Base-by-base conservation (phyloP, 2,329 filamentous ascomycete genomes). In the Arthrobotrys megalospora region DNA sequence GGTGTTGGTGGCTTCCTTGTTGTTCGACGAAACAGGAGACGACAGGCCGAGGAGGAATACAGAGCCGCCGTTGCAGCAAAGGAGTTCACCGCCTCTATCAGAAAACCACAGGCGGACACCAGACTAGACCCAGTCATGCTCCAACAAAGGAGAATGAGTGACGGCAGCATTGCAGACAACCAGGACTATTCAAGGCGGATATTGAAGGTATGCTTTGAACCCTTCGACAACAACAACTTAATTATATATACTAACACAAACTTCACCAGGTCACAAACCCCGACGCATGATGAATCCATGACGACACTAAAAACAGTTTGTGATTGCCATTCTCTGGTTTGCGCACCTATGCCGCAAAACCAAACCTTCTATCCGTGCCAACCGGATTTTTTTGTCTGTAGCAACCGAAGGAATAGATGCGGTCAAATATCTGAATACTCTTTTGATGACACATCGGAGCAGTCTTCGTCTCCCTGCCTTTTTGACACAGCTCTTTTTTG, bases 121-220 rank as follows among this genome's bases (percentile, higher is more conserved):
- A 90, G 95, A 69, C 90, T 97, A 72, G 95, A 98, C 81, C 93
- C 94, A 6, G 91, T 88, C 71, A 89, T 94, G 80, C 91, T 96
- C 88, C 91, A 91, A 75, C 90, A 94, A 81, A 89, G 93, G 83
- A 90, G 94, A 85, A 89, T 95, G 86, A 97, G 95, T 85, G 93
- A 96, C 83, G 95, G 95, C 81, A 97, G 94, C 85, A 97, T 98
- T 84, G 95, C 94, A 65, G 95, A 98, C 84, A 96, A 97, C 85
- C 91, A 97, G 85, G 95, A 98, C 85, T 98, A 97, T 86, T 97
- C 95, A 80, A 90, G 95, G 86, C 92, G 93, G 86, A 97, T 98
- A 85, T 89, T 98, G 83, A 93, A 96, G 90, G 95, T 97, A 88
- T 81, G 89, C 4, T 6, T 6, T n/a, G 24, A 10, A 12, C 24